A percentile compares a stretch with the other conserved stretches of the same genome.
Conservation (phyloP, 225 moss, liverwort and hornwort species). For the Marchantia paleacea region DNA sequence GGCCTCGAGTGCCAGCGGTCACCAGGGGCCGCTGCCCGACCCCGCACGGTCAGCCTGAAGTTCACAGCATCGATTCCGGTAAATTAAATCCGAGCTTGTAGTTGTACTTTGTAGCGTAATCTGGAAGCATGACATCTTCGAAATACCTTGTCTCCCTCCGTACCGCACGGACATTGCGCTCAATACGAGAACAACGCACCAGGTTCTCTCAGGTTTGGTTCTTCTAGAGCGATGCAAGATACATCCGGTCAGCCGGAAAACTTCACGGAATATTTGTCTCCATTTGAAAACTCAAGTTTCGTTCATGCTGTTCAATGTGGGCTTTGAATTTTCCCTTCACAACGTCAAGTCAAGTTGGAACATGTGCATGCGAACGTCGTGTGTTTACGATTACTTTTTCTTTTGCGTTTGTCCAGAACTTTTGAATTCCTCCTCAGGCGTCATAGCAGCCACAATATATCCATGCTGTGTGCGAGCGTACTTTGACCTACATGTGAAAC, state of each 20-base stretch:
- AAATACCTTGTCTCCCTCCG: constrained; percentile 4
- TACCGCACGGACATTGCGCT: neutral
- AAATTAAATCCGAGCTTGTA: neutral
- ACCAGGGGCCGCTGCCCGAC: neutral
- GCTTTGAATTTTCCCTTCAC: neutral
- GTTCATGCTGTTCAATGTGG: neutral
- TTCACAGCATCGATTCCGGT: neutral
- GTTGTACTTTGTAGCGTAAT: neutral
- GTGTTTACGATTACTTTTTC: neutral
- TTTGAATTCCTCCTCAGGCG: neutral
- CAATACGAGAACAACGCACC: neutral
- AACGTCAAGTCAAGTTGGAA: neutral
- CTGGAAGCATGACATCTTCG: neutral
- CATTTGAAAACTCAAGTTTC: neutral
- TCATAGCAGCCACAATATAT: neutral
- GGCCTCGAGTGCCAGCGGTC: neutral
- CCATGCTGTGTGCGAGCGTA: neutral
- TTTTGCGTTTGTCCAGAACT: neutral
- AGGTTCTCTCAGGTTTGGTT: neutral
- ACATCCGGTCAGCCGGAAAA: neutral
- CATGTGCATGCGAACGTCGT: constrained; percentile 9
- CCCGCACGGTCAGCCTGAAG: constrained; percentile 4
- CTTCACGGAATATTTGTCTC: neutral
- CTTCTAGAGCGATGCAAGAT: neutral
- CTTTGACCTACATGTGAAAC: neutral